Evolutionary conservation across 805 yeast genomes (phyloP), one percentile per base, ranked within the genome.

Genomic region (Yamadazyma phyllophila): DNA sequence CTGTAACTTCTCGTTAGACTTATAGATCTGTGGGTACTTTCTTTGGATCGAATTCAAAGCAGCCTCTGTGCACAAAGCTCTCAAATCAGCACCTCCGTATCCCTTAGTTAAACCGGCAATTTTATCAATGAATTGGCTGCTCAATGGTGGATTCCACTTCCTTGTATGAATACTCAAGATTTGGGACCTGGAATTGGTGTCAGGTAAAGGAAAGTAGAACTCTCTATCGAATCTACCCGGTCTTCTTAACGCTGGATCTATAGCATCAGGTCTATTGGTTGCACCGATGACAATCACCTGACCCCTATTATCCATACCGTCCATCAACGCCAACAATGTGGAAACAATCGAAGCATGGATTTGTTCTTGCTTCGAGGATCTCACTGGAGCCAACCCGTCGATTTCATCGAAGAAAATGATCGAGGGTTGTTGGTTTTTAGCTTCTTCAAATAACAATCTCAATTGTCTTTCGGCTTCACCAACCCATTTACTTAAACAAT

Each of bases 261-360:
- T 88, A 0, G 97, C 87, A 66, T 94, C 98, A 0, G 99, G 99
- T 59, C 99, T 74, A 66, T 94, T 94, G 0, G 99, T 94, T 1
- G 99, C 99, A 48, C 99, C 99, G 55, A 94, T 91, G 2, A 94
- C 97, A 52, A 94, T 92, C 14, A 94, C 98, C 62, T 94, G 98
- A 7, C 99, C 99, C 62, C 98, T 81, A 55, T 90, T 90, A 62
- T 92, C 98, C 98, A 94, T 94, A 57, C 99, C 99, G 65, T 94
- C 99, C 99, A 94, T 94, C 43, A 94, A 70, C 0, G 99, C 98
- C 52, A 94, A 77, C 57, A 94, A 69, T 0, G 99, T 94, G 4
- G 97, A 90, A 2, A 94, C 99, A 48, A 94, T 94, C 51, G 96
- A 86, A 3, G 99, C 97, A 65, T 94, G 99, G 48, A 94, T 94